Evolutionary conservation across 2,329 filamentous ascomycete species (phyloP).

Genomic region (Triangularia verruculosa): DNA sequence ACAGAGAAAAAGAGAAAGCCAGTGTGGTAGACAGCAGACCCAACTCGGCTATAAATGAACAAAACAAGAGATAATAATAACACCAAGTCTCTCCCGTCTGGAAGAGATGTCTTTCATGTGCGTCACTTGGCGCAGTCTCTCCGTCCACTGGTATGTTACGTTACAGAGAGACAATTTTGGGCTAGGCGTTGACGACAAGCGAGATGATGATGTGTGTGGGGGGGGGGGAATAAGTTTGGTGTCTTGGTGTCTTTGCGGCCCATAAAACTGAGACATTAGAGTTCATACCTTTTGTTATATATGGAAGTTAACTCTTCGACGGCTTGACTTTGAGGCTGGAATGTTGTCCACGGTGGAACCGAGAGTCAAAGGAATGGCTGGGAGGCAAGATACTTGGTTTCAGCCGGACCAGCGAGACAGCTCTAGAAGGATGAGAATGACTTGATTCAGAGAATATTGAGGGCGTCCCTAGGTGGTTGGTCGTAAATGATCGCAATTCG

Average conservation of each 20-base stretch:
- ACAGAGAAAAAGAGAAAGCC: neutral
- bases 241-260: neutral
- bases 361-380: neutral
- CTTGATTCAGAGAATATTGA: neutral
- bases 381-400: neutral
- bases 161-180: neutral
- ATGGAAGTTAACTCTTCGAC: neutral
- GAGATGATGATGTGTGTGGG: neutral
- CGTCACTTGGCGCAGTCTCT: neutral
- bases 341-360: constrained; percentile 5
- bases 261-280: neutral
- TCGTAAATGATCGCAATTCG: neutral
- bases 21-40: neutral
- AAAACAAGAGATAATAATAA: neutral
- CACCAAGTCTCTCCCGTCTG: neutral
- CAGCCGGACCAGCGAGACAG: neutral
- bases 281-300: neutral
- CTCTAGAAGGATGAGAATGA: constrained; percentile 7
- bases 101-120: neutral
- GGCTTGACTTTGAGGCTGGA: constrained; percentile 2
- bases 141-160: constrained; percentile 2
- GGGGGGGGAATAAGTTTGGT: neutral
- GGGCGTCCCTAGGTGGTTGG: neutral
- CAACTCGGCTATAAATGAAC: neutral
- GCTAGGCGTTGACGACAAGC: neutral